Conservation (phyloP, 1,284 basidiomycete species). For the Fomes fomentarius region DNA sequence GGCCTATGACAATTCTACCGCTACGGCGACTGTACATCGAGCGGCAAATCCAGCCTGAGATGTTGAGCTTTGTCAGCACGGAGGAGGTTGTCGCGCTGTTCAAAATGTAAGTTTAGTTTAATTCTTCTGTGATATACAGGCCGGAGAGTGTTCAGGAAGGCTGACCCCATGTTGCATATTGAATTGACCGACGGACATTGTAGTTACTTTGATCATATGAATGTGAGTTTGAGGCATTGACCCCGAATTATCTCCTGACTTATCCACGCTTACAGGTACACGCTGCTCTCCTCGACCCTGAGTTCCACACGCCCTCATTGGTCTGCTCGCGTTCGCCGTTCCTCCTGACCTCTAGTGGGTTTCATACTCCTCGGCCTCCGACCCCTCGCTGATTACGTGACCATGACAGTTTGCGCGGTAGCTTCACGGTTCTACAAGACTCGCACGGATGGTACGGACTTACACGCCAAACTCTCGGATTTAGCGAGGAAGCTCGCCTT, state of each 20-base stretch:
- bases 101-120: conserved; percentile 67
- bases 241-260: conserved; percentile 18
- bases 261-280: conserved; percentile 55
- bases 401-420: conserved; percentile 81
- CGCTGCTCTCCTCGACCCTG: conserved; percentile 74
- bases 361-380: conserved; percentile 3
- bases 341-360: conserved; percentile 86
- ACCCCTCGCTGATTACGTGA: conserved; percentile 12
- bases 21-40: conserved; percentile 88
- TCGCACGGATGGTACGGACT: conserved; percentile 85
- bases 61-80: conserved; percentile 81
- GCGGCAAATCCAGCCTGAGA: conserved; percentile 87
- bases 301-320: conserved; percentile 90
- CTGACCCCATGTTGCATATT: conserved; percentile 12
- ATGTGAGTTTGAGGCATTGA: conserved; percentile 48
- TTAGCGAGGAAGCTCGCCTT: conserved; percentile 93
- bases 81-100: conserved; percentile 91
- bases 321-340: conserved; percentile 93
- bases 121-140: background rate
- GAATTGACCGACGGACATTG: conserved; percentile 13
- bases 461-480: conserved; percentile 81
- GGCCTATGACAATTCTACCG: conserved; percentile 86
- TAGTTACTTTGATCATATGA: conserved; percentile 80
- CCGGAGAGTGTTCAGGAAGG: background rate
- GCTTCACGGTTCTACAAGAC: conserved; percentile 88